Conservation (phyloP, 208 protist genomes). For the Crithidia fasciculata region DNA sequence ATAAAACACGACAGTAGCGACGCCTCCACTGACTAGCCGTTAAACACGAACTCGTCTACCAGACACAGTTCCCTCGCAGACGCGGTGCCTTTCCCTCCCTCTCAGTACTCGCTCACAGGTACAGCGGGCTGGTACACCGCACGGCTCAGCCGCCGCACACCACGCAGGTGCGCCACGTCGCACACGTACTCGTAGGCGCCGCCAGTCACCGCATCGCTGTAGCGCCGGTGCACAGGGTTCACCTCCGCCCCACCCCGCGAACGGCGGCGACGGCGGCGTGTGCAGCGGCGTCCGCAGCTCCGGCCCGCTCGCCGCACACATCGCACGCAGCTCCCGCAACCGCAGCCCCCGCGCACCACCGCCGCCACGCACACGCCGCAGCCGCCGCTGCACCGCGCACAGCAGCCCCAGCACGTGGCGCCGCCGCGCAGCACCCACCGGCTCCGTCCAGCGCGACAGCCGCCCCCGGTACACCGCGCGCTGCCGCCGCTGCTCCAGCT, state of each 20-base stretch:
- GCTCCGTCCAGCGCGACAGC: background rate
- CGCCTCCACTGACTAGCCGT: too few species aligned
- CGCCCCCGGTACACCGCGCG: too few species aligned
- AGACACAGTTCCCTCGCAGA: background rate
- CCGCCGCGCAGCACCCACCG: background rate
- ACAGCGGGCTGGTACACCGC: conserved; percentile 4
- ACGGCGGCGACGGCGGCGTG: background rate
- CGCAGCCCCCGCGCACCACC: background rate
- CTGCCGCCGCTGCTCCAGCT: too few species aligned
- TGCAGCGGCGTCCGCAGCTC: background rate
- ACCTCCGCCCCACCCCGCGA: background rate
- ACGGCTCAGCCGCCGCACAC: conserved; percentile 10
- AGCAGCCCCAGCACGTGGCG: background rate
- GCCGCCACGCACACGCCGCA: background rate
- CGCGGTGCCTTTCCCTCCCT: background rate
- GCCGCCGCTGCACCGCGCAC: background rate
- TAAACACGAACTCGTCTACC: too few species aligned
- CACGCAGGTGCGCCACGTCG: conserved; percentile 1
- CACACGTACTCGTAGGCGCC: conserved; percentile 1
- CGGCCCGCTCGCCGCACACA: background rate
- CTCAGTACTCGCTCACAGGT: background rate
- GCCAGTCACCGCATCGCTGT: background rate
- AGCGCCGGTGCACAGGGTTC: conserved; percentile 4
- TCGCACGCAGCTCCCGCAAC: background rate
- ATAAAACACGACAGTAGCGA: too few species aligned